Evolutionary conservation across 495 filamentous ascomycete species (phyloP).

Genomic region (Aspergillus ostianus): DNA sequence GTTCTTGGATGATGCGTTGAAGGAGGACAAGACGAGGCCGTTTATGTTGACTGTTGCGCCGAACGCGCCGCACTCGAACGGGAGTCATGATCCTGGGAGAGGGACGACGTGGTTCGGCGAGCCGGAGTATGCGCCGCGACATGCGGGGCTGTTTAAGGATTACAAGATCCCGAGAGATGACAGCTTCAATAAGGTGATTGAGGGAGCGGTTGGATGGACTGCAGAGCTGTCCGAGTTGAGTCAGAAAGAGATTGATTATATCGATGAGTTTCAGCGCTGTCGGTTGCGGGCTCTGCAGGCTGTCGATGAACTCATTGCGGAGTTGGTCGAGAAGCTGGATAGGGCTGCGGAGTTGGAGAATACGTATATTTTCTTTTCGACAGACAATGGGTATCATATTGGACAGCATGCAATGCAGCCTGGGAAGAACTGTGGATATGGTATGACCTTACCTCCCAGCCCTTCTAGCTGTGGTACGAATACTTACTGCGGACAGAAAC

Average conservation of each 20-base stretch:
- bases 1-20: conserved; percentile 56
- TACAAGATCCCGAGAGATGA: conserved; percentile 26
- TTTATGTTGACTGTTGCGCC: conserved; percentile 67
- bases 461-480: conserved; percentile 19
- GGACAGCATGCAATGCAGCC: conserved; percentile 66
- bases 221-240: conserved; percentile 45
- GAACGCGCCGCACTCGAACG: conserved; percentile 56
- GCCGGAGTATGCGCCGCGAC: conserved; percentile 30
- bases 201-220: conserved; percentile 58
- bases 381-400: conserved; percentile 69
- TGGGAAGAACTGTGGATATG: conserved; percentile 66
- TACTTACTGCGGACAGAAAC: conserved; percentile 41
- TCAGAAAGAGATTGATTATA: conserved; percentile 54
- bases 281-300: conserved; percentile 60
- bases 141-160: conserved; percentile 32
- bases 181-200: conserved; percentile 39
- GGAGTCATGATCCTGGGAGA: conserved; percentile 13
- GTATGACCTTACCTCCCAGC: conserved; percentile 45
- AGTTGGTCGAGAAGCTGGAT: conserved; percentile 49
- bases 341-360: conserved; percentile 55
- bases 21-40: conserved; percentile 37
- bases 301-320: conserved; percentile 67
- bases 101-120: conserved; percentile 26
- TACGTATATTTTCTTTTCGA: conserved; percentile 65
- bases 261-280: conserved; percentile 62